A percentile compares a stretch with the other conserved stretches of the same genome.
These are phyloP conservation scores for Globisporangium mamillatum DNA, from an alignment of 352 stramenopile species.

Conservation along the genomic window DNA sequence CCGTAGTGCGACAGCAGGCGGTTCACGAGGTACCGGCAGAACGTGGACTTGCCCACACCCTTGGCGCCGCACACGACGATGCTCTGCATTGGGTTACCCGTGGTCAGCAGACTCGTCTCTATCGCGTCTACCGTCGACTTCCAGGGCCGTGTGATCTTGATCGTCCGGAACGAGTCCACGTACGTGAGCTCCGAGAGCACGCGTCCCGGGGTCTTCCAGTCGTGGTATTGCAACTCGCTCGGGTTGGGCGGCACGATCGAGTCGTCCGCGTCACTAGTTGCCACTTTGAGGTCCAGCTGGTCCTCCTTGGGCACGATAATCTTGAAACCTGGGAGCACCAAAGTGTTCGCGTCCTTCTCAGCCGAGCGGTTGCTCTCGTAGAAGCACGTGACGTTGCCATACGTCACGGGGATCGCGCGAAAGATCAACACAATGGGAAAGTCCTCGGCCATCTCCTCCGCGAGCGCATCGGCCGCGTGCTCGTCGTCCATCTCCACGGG, in stretches of 20 bases:
- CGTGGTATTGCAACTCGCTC: constrained; percentile 24
- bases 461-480: constrained; percentile 61
- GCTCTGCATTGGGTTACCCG: constrained; percentile 27
- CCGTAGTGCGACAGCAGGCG: constrained; percentile 71
- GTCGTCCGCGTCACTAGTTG: neutral
- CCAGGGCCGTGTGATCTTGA: constrained; percentile 69
- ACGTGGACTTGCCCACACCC: constrained; percentile 95
- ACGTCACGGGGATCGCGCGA: constrained; percentile 58
- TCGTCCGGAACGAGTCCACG: constrained; percentile 54
- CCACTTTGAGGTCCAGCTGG: constrained; percentile 22
- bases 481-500: constrained; percentile 65
- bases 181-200: constrained; percentile 55
- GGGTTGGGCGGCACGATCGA: constrained; percentile 1
- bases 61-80: constrained; percentile 94
- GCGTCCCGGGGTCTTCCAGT: constrained; percentile 49
- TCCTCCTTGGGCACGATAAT: constrained; percentile 63
- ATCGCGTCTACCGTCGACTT: constrained; percentile 41
- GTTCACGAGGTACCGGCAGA: constrained; percentile 94
- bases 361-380: constrained; percentile 43
- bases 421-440: constrained; percentile 78
- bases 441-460: constrained; percentile 47
- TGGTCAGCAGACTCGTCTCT: constrained; percentile 29
- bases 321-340: constrained; percentile 80
- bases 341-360: constrained; percentile 15
- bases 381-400: constrained; percentile 74